phyloP scores from a whole-genome alignment of 2,329 filamentous ascomycete genomes.

The Niveomyces coronatus region DNA sequence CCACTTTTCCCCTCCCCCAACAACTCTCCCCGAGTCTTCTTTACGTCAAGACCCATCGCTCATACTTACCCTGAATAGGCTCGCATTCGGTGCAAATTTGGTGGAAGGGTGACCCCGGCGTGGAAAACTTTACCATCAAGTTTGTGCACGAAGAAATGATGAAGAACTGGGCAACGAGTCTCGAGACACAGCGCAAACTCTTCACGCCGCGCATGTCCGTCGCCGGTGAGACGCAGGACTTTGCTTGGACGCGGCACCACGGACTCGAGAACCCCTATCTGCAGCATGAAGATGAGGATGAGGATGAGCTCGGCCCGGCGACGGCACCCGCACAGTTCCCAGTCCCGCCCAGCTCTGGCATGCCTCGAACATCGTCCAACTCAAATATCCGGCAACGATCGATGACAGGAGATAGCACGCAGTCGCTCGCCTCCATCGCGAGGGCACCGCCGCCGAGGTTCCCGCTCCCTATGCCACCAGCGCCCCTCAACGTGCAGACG shows the following conservation, averaged over 20 bases:
- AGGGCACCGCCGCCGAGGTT: constrained; percentile 61
- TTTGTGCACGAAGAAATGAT: constrained; percentile 86
- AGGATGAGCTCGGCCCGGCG: constrained; percentile 38
- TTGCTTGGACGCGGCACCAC: constrained; percentile 67
- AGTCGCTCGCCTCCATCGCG: constrained; percentile 45
- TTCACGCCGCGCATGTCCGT: constrained; percentile 38
- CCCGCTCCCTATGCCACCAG: constrained; percentile 49
- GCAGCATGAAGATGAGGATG: constrained; percentile 51
- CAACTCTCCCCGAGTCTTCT: no score
- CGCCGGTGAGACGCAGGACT: constrained; percentile 55
- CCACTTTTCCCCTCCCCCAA: no score
- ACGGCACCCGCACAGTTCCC: constrained; percentile 27
- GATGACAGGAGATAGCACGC: constrained; percentile 59
- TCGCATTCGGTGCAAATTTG: constrained; percentile 95
- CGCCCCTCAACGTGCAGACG: constrained; percentile 60
- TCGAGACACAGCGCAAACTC: constrained; percentile 65
- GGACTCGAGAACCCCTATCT: constrained; percentile 75
- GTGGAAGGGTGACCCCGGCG: constrained; percentile 93
- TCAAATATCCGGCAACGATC: constrained; percentile 67
- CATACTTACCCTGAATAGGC: constrained; percentile 46
- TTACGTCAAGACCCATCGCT: constrained; percentile 12
- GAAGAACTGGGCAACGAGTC: constrained; percentile 79
- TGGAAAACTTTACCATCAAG: constrained; percentile 93
- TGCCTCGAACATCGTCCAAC: constrained; percentile 47
- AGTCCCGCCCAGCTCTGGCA: constrained; percentile 17